Evolutionary conservation across 73 alveolate species (phyloP).

Genomic region (Tetrahymena elliotti): DNA sequence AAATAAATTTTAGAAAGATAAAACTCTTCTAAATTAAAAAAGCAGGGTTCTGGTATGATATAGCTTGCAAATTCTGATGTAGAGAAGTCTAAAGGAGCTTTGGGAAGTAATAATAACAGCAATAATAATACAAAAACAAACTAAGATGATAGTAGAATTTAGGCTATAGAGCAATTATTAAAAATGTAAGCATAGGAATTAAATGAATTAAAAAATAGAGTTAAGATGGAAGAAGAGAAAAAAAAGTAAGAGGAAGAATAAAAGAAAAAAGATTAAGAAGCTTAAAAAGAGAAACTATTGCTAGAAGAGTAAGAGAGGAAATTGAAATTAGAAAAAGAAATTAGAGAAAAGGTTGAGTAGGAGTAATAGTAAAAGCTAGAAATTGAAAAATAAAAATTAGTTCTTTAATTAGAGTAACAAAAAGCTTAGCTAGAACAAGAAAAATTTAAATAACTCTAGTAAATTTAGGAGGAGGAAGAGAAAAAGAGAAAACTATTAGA

Average conservation of each 20-base stretch:
- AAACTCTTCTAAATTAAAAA: not conserved
- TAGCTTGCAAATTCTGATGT: not conserved
- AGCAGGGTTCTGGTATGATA: not conserved
- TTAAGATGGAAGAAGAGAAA: not conserved
- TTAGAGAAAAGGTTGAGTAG: not conserved
- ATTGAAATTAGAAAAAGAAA: not conserved
- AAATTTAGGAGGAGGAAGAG: not conserved
- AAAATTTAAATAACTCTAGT: not conserved
- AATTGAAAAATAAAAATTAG: not conserved
- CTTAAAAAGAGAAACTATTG: not conserved
- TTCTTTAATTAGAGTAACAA: not conserved
- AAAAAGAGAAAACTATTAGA: not conserved
- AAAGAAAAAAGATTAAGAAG: not conserved
- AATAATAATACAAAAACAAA: not conserved
- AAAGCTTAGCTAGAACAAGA: not conserved
- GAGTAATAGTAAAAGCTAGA: not conserved
- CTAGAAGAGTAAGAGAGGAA: not conserved
- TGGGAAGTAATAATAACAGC: not conserved
- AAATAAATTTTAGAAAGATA: not conserved
- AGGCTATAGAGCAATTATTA: not conserved
- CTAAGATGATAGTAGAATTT: not conserved
- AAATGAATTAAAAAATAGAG: not conserved
- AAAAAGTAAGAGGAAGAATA: not conserved
- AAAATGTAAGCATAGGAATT: not conserved
- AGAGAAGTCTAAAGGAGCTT: not conserved